Conservation (phyloP, 257 asterid genomes). For the Fraxinus quadrangulata region DNA sequence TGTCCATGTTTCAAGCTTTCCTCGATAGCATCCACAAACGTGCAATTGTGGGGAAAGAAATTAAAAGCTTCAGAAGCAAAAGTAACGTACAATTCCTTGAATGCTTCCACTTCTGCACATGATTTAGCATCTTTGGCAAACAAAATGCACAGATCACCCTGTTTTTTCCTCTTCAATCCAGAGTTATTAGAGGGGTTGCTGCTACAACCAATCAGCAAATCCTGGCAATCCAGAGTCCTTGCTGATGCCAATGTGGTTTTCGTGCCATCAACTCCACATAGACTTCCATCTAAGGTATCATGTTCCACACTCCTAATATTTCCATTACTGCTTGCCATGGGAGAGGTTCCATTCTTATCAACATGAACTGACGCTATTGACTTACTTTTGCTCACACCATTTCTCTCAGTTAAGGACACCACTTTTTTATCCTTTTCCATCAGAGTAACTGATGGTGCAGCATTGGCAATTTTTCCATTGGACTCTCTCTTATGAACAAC, state of each 20-base stretch:
- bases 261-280: slow-evolving; percentile 31
- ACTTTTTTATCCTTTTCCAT: slow-evolving; percentile 37
- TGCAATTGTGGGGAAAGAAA: not conserved
- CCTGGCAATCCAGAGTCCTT: slow-evolving; percentile 29
- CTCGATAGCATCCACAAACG: not conserved
- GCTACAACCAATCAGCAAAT: slow-evolving; percentile 39
- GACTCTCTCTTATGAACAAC: slow-evolving; percentile 43
- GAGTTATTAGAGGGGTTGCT: slow-evolving; percentile 39
- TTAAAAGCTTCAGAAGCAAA: slow-evolving; percentile 21
- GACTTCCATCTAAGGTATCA: slow-evolving; percentile 33
- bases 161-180: slow-evolving; percentile 62
- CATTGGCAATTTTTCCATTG: slow-evolving; percentile 41
- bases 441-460: slow-evolving; percentile 33
- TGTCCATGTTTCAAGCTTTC: slow-evolving; percentile 19
- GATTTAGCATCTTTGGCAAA: slow-evolving; percentile 61
- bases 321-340: slow-evolving; percentile 40
- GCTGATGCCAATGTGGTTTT: slow-evolving; percentile 24
- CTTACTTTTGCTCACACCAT: slow-evolving; percentile 38
- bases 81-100: slow-evolving; percentile 71
- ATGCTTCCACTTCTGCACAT: slow-evolving; percentile 60
- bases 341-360: slow-evolving; percentile 31
- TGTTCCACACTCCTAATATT: slow-evolving; percentile 30
- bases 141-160: slow-evolving; percentile 50
- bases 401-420: slow-evolving; percentile 33
- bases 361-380: slow-evolving; percentile 26